phyloP scores from a whole-genome alignment of 306 rosid genomes.

The Medicago lupulina region DNA sequence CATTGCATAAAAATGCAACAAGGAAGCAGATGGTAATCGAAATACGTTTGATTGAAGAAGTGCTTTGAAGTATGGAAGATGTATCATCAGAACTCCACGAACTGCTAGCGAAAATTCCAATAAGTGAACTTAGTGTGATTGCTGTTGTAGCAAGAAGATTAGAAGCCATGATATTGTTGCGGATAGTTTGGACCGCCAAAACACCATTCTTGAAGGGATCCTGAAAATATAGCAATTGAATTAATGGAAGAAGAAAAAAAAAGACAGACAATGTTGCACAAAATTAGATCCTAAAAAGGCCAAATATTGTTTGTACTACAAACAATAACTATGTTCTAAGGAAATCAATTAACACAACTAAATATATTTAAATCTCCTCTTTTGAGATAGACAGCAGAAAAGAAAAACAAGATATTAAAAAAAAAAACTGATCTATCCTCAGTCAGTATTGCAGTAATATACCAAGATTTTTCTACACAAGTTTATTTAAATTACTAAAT shows the following conservation, averaged over 20 bases:
- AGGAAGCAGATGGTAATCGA: conserved; percentile 79
- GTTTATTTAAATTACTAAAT: too few species aligned
- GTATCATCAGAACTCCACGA: conserved; percentile 45
- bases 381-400: too few species aligned
- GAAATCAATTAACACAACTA: too few species aligned
- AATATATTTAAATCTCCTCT: too few species aligned
- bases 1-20: conserved; percentile 82
- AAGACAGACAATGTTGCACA: not conserved
- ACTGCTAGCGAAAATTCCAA: conserved; percentile 72
- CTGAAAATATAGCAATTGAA: conserved; percentile 53
- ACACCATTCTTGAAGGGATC: conserved; percentile 88
- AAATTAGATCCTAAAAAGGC: too few species aligned
- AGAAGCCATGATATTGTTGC: conserved; percentile 92
- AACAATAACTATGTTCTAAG: too few species aligned
- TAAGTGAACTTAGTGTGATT: conserved; percentile 80
- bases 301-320: too few species aligned
- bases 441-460: too few species aligned
- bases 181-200: conserved; percentile 76
- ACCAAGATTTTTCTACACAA: too few species aligned
- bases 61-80: conserved; percentile 32
- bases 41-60: conserved; percentile 62
- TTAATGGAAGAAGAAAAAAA: not conserved
- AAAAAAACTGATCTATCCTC: too few species aligned
- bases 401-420: too few species aligned
- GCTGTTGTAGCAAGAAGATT: conserved; percentile 86